Evolutionary conservation across 352 stramenopile species (phyloP).

Genomic region (Globisporangium solare): DNA sequence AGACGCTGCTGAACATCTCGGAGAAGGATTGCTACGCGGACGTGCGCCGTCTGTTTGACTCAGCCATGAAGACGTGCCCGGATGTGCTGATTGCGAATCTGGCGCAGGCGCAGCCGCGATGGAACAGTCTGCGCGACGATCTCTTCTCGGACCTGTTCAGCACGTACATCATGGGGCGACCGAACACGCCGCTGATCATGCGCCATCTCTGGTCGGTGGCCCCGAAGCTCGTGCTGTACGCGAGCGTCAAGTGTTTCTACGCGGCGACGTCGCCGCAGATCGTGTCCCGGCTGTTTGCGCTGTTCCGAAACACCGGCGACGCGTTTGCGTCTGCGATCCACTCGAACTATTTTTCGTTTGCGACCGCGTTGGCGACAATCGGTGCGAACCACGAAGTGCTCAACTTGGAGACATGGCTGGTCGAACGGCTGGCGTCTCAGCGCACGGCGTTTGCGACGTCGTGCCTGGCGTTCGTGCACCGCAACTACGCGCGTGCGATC

Average conservation of each 20-base stretch:
- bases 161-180: slow-evolving; percentile 81
- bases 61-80: slow-evolving; percentile 77
- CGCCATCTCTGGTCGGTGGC: slow-evolving; percentile 82
- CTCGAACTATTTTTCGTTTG: slow-evolving; percentile 89
- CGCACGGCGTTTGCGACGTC: slow-evolving; percentile 82
- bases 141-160: slow-evolving; percentile 86
- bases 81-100: slow-evolving; percentile 87
- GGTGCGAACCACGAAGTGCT: slow-evolving; percentile 85
- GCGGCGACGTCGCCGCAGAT: slow-evolving; percentile 73
- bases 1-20: slow-evolving; percentile 73
- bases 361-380: slow-evolving; percentile 73
- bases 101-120: slow-evolving; percentile 64
- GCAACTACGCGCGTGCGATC: slow-evolving; percentile 77
- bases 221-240: slow-evolving; percentile 84
- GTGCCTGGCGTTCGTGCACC: slow-evolving; percentile 81
- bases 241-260: slow-evolving; percentile 87
- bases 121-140: slow-evolving; percentile 80
- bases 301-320: slow-evolving; percentile 84
- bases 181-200: slow-evolving; percentile 86
- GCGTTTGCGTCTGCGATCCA: slow-evolving; percentile 77
- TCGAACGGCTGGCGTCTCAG: slow-evolving; percentile 72
- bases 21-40: slow-evolving; percentile 83
- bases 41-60: slow-evolving; percentile 74
- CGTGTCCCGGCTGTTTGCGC: slow-evolving; percentile 73
- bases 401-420: slow-evolving; percentile 77